Conservation (phyloP, 1,139 yeast species). For the Sugiyamaella neomexicana region DNA sequence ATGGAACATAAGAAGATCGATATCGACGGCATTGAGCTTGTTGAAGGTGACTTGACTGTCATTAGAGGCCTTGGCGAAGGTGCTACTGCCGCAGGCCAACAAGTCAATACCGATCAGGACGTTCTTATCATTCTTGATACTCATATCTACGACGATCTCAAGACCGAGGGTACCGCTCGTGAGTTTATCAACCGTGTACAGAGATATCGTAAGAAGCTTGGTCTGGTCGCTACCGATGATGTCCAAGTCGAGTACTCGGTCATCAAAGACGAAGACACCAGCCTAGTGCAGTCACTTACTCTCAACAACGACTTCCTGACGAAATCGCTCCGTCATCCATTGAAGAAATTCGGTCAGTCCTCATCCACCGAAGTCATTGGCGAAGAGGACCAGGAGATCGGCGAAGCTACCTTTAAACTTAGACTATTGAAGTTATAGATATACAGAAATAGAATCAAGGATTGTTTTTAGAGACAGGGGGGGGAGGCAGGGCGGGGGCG, state of each 20-base stretch:
- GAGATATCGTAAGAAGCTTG: slow-evolving; percentile 95
- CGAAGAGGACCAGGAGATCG: slow-evolving; percentile 88
- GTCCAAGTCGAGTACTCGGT: slow-evolving; percentile 80
- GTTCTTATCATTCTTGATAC: slow-evolving; percentile 88
- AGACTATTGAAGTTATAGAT: slow-evolving; percentile 62
- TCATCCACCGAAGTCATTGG: slow-evolving; percentile 53
- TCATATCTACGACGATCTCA: slow-evolving; percentile 80
- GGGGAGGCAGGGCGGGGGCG: too few species aligned
- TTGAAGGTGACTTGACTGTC: slow-evolving; percentile 85
- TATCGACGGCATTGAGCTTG: slow-evolving; percentile 87
- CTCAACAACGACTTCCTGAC: slow-evolving; percentile 67
- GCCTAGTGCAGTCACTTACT: slow-evolving; percentile 62
- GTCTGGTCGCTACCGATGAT: slow-evolving; percentile 92
- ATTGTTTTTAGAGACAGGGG: too few species aligned
- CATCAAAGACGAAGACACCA: slow-evolving; percentile 58
- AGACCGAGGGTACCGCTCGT: slow-evolving; percentile 93
- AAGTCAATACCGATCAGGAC: slow-evolving; percentile 83
- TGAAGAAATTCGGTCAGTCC: slow-evolving; percentile 30
- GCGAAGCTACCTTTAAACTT: slow-evolving; percentile 78
- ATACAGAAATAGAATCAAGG: neutral
- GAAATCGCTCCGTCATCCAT: slow-evolving; percentile 70
- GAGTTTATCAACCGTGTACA: slow-evolving; percentile 96
- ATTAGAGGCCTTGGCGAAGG: slow-evolving; percentile 81
- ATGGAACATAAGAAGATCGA: slow-evolving; percentile 70
- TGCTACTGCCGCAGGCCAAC: slow-evolving; percentile 63